Evolutionary conservation across 1,139 yeast species (phyloP).

Genomic region (Zygosaccharomyces pseudobailii): DNA sequence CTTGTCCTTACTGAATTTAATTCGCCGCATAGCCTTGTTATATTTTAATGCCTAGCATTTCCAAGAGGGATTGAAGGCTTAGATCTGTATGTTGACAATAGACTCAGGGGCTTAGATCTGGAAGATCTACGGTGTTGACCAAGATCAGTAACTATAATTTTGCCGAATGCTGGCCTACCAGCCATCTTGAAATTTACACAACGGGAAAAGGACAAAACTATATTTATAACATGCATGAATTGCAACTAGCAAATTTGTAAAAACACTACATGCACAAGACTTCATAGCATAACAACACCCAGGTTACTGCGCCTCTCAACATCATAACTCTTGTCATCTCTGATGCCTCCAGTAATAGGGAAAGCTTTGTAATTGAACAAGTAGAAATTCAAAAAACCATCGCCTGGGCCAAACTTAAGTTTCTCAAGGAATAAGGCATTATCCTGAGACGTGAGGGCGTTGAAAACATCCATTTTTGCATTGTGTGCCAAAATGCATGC

Average conservation of each 20-base stretch:
- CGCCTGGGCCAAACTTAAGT: conserved; percentile 89
- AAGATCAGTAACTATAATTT: neutral
- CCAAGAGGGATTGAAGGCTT: neutral
- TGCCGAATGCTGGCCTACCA: neutral
- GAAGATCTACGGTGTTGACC: too few relatives aligned
- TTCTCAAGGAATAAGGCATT: conserved; percentile 76
- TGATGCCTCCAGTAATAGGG: conserved; percentile 78
- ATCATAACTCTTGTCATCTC: conserved; percentile 48
- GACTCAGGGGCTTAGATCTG: neutral
- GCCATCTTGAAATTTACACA: neutral
- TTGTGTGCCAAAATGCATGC: conserved; percentile 68
- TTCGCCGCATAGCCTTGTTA: neutral
- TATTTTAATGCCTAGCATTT: too few relatives aligned
- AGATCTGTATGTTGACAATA: neutral
- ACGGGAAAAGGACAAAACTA: neutral
- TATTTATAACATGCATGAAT: neutral
- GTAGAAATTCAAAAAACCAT: conserved; percentile 86
- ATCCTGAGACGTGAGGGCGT: conserved; percentile 90
- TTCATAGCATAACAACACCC: conserved; percentile 72
- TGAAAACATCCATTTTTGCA: conserved; percentile 79
- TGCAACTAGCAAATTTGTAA: neutral
- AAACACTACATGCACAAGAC: neutral
- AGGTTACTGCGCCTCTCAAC: conserved; percentile 65
- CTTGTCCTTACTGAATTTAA: neutral
- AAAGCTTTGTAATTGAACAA: conserved; percentile 83